phyloP scores from a whole-genome alignment of 805 yeast genomes.

The Huiozyma sinensis region DNA sequence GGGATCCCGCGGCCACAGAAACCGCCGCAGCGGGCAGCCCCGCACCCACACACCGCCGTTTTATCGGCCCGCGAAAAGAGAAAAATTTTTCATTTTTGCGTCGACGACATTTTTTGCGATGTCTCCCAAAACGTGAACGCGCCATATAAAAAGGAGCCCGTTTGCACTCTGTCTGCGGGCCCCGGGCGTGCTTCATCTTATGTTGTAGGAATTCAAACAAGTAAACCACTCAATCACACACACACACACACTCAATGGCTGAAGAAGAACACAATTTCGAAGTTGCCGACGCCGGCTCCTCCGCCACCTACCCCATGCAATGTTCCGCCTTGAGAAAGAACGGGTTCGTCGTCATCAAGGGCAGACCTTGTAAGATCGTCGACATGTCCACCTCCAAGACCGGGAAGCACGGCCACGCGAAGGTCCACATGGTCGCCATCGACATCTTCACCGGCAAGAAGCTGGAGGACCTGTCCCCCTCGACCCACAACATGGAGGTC shows the following conservation, averaged over 20 bases:
- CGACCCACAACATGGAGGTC: slow-evolving; percentile 99
- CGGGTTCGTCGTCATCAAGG: slow-evolving; percentile 96
- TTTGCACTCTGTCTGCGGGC: no score
- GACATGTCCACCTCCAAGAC: slow-evolving; percentile 99
- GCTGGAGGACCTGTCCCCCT: slow-evolving; percentile 97
- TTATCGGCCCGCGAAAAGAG: no score
- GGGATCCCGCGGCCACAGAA: no score
- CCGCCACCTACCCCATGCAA: slow-evolving; percentile 95
- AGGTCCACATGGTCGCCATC: slow-evolving; percentile 96
- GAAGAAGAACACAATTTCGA: slow-evolving; percentile 83
- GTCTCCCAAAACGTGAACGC: no score
- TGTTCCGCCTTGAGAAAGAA: slow-evolving; percentile 99
- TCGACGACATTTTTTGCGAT: no score
- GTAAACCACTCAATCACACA: not conserved
- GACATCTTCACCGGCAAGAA: slow-evolving; percentile 98
- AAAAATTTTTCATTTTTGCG: no score
- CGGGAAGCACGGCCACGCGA: slow-evolving; percentile 99
- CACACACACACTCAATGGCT: slow-evolving; percentile 16
- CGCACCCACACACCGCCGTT: no score
- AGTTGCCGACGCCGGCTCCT: slow-evolving; percentile 97
- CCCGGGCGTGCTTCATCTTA: no score
- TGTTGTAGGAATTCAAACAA: not conserved
- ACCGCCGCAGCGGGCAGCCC: no score
- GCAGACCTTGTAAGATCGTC: slow-evolving; percentile 98
- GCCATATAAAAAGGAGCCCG: no score